Evolutionary conservation across 1,284 basidiomycete genomes (phyloP).

Genomic region (Melampsora larici-populina): DNA sequence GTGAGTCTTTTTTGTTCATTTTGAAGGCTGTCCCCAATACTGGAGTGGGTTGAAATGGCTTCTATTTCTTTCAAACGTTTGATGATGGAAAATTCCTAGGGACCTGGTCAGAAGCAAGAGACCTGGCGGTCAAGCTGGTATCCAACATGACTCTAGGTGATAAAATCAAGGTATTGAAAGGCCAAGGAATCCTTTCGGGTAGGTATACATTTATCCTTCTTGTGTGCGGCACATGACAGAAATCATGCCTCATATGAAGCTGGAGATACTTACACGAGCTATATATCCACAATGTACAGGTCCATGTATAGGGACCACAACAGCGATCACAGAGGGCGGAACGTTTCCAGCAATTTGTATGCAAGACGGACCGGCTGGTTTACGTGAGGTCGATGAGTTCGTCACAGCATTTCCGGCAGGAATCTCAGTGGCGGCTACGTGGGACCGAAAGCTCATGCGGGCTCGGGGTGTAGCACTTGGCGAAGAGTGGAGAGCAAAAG

Average conservation of each 20-base stretch:
- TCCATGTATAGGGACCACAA: conserved; percentile 33
- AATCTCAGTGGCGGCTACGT: conserved; percentile 58
- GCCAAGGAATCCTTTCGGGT: background rate
- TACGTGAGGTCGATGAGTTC: conserved; percentile 49
- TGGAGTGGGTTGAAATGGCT: no score
- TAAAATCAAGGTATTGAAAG: conserved; percentile 5
- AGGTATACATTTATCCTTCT: background rate
- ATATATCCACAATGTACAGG: background rate
- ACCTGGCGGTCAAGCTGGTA: background rate
- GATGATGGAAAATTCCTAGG: background rate
- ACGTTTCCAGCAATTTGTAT: conserved; percentile 50
- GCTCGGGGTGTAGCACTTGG: conserved; percentile 56
- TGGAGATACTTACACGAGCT: background rate
- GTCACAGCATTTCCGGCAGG: background rate
- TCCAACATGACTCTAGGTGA: background rate
- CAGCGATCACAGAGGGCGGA: conserved; percentile 46
- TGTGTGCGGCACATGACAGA: background rate
- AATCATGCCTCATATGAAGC: background rate
- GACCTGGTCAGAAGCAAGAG: background rate
- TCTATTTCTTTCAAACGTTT: background rate
- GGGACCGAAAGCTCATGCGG: conserved; percentile 56
- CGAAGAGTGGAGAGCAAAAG: conserved; percentile 55
- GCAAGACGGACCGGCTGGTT: conserved; percentile 51
- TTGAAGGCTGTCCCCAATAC: no score
- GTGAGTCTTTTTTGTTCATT: no score